Evolutionary conservation across 257 asterid genomes (phyloP), one percentile per base, ranked within the genome.

Genomic region (Rhazya stricta): DNA sequence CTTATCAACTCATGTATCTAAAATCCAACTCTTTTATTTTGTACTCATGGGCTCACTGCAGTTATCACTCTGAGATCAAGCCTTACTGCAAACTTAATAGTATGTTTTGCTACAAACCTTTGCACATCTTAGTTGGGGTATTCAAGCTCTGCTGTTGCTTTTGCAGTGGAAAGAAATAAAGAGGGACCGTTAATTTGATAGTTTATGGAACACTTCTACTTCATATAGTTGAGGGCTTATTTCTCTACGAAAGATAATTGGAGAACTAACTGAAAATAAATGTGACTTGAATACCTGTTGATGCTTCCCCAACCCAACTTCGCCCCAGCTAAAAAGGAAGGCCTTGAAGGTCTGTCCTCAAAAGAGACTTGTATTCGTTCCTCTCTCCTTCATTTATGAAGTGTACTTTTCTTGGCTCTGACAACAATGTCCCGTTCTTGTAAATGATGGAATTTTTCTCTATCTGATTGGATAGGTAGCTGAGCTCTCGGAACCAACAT

Each of bases 401-500:
- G 21, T 48, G 50, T 56, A 25, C 23, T n/a, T 36, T 67, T 57
- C 62, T 29, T 69, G 6, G 5, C 63, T 6, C 3, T 71, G 15
- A 27, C 15, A 36, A 9, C 37, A 16, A 72, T 56, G 6, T 43
- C 34, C 21, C 60, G 1, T 65, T 50, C 60, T 42, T 68, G 19
- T 29, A 56, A 60, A 54, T 72, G 57, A 63, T 45, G 53, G 34
- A 62, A 80, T 75, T 37, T 71, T 50, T 21, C 62, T 69, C 6
- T 12, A 42, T 76, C 29, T 48, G 60, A 72, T 50, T 71, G 65
- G 67, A 36, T 88, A 94, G 99, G 97, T 94, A 57, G 96, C 88
- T 0, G 99, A 94, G 89, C 89, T 94, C 8, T 94, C 99, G 51
- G 99, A 94, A 80, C 95, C 97, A 69, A 85, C 97, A 56, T 89